phyloP scores from a whole-genome alignment of 1,284 basidiomycete genomes.

The Cystobasidiaceae sp. region DNA sequence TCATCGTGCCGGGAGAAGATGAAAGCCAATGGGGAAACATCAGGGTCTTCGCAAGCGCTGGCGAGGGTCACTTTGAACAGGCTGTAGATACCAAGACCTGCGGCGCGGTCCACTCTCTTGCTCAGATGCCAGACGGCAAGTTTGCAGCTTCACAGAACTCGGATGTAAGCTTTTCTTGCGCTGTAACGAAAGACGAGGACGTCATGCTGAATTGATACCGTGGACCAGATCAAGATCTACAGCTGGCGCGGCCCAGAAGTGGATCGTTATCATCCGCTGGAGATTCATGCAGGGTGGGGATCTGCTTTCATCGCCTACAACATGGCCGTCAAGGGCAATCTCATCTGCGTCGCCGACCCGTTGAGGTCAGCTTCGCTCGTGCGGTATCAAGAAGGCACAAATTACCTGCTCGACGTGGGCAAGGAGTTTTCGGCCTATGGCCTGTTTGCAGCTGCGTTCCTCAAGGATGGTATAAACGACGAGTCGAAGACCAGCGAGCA shows the following conservation, averaged over 20 bases:
- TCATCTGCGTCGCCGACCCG: constrained; percentile 66
- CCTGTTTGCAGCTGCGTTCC: constrained; percentile 71
- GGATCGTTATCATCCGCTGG: constrained; percentile 16
- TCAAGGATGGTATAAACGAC: constrained; percentile 45
- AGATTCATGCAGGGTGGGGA: constrained; percentile 36
- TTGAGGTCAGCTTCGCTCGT: constrained; percentile 74
- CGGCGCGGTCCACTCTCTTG: constrained; percentile 38
- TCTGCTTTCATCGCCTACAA: constrained; percentile 41
- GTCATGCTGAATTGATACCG: background rate
- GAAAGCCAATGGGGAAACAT: constrained; percentile 34
- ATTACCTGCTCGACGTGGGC: constrained; percentile 58
- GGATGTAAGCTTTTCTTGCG: constrained; percentile 2
- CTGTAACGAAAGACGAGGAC: background rate
- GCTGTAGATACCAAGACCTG: constrained; percentile 5
- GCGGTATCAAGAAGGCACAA: constrained; percentile 50
- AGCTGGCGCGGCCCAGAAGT: constrained; percentile 11
- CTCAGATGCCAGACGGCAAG: constrained; percentile 20
- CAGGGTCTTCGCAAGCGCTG: constrained; percentile 2
- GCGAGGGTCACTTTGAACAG: constrained; percentile 4
- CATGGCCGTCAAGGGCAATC: constrained; percentile 57
- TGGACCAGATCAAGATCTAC: constrained; percentile 32
- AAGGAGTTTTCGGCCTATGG: constrained; percentile 68
- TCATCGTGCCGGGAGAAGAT: constrained; percentile 32
- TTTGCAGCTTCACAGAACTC: constrained; percentile 39
- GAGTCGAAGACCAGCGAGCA: too few species aligned